Evolutionary conservation across 2,329 filamentous ascomycete species (phyloP).

Genomic region (Colletotrichum eremochloae): DNA sequence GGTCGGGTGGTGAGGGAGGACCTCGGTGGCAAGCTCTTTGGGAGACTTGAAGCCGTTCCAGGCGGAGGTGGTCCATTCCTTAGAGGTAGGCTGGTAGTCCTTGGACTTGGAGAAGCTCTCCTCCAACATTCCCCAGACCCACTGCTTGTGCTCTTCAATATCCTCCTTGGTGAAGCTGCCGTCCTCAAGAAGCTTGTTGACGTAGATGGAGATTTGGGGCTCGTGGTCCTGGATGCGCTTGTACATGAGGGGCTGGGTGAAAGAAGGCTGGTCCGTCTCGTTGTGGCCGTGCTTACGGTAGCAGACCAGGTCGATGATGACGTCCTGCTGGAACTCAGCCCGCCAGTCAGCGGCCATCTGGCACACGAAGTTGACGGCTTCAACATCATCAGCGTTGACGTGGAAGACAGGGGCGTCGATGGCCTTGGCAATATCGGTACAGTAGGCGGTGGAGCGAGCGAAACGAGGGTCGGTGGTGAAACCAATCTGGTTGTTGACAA

Average conservation of each 20-base stretch:
- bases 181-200: conserved; percentile 90
- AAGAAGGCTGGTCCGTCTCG: conserved; percentile 98
- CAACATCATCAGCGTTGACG: conserved; percentile 98
- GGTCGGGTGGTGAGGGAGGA: conserved; percentile 91
- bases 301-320: conserved; percentile 98
- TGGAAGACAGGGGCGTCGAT: conserved; percentile 99
- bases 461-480: conserved; percentile 99
- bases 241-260: conserved; percentile 99
- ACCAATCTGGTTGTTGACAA: conserved; percentile 99
- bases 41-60: conserved; percentile 99
- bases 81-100: conserved; percentile 95
- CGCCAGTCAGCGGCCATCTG: conserved; percentile 98
- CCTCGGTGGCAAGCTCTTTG: conserved; percentile 95
- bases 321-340: conserved; percentile 97
- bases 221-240: conserved; percentile 92
- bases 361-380: conserved; percentile 98
- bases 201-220: conserved; percentile 89
- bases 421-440: conserved; percentile 98
- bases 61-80: conserved; percentile 98
- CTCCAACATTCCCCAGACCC: conserved; percentile 99
- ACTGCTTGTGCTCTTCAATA: conserved; percentile 98
- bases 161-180: conserved; percentile 98
- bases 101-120: conserved; percentile 98
- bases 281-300: conserved; percentile 99
- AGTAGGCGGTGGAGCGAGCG: conserved; percentile 97